Base-by-base conservation (phyloP, 2,329 filamentous ascomycete species). In the Apiospora rasikravindrae region DNA sequence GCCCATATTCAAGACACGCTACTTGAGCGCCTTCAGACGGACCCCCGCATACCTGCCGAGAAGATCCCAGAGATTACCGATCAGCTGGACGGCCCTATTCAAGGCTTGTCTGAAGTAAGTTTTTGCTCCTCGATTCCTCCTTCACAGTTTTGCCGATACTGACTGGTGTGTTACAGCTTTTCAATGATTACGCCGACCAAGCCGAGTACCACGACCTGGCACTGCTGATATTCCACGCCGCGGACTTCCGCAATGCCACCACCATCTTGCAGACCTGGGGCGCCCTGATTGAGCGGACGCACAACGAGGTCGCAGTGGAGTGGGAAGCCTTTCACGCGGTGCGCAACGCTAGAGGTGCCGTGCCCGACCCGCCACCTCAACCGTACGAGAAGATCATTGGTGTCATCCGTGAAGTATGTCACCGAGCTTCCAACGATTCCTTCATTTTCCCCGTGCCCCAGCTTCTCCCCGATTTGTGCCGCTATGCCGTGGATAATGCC, bases 1-100 rank as follows among this genome's bases (percentile, higher is more conserved):
- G 96, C 95, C 19, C 96, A 96, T 78, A 96, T 99, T 70, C 96
- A 99, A 81, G 94, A 98, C 79, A 96, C 99, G 77, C 83, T 98
- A 57, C 82, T 98, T 33, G 92, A 95, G 79, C 89, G 94, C 66
- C 85, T 99, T 70, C 90, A 88, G 79, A 88, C 88, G 13, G 96
- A 99, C 75, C 80, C 85, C 1, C 90, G 96, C 61, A 88, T 98
- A 49, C 84, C 87, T 16, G 83, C 86, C 0, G 89, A 92, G 68
- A 89, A 90, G 61, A 90, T 89, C 77, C 83, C 84, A 0, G 88
- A 92, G 71, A 90, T 97, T 33, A 83, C 93, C 72, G 81, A 86
- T 64, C 87, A 89, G 44, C 88, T 98, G 49, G 91, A 97, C 80
- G 93, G 94, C n/a, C 88, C 90, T 67, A 93, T 98, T 68, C 88